Conservation (phyloP, 176 grass and related monocot species). For the Thalia dealbata region DNA sequence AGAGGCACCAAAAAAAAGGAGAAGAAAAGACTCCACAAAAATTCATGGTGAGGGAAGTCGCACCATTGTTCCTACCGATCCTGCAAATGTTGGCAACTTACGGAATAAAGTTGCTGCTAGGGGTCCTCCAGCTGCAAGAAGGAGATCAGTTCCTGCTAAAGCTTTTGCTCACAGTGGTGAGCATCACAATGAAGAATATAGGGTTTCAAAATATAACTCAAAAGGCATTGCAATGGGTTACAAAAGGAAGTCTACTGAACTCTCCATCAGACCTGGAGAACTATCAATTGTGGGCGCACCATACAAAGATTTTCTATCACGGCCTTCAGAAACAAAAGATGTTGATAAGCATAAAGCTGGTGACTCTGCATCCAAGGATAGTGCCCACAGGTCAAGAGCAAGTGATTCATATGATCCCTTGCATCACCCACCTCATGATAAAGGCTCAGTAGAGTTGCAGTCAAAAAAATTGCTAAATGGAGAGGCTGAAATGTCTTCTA, state of each 20-base stretch:
- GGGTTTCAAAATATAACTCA: slow-evolving; percentile 39
- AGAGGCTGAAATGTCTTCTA: slow-evolving; percentile 37
- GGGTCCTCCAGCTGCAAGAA: slow-evolving; percentile 23
- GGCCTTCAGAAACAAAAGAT: slow-evolving; percentile 45
- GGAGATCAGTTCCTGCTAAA: slow-evolving; percentile 27
- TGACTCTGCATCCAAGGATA: slow-evolving; percentile 21
- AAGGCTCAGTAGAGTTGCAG: slow-evolving; percentile 60
- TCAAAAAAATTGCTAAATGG: slow-evolving; percentile 41
- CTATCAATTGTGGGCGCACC: slow-evolving; percentile 30
- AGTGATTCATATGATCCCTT: slow-evolving; percentile 42
- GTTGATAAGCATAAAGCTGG: slow-evolving; percentile 54
- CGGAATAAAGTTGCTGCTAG: slow-evolving; percentile 44
- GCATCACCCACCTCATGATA: slow-evolving; percentile 49
- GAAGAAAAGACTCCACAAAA: slow-evolving; percentile 63
- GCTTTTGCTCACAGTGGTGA: slow-evolving; percentile 27
- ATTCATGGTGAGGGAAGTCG: slow-evolving; percentile 32
- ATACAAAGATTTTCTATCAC: slow-evolving; percentile 42
- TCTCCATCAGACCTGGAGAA: slow-evolving; percentile 31
- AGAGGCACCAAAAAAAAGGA: slow-evolving; percentile 69
- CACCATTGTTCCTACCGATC: slow-evolving; percentile 33
- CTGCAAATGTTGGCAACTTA: slow-evolving; percentile 25
- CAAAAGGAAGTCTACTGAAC: slow-evolving; percentile 44
- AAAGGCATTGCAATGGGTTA: slow-evolving; percentile 24
- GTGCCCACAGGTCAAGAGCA: slow-evolving; percentile 34
- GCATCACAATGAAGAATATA: slow-evolving; percentile 34